Percentiles rank a stretch among this genome's conserved stretches.
Evolutionary conservation across 2,329 filamentous ascomycete species (phyloP).

Genomic region (Penicillium sp.): DNA sequence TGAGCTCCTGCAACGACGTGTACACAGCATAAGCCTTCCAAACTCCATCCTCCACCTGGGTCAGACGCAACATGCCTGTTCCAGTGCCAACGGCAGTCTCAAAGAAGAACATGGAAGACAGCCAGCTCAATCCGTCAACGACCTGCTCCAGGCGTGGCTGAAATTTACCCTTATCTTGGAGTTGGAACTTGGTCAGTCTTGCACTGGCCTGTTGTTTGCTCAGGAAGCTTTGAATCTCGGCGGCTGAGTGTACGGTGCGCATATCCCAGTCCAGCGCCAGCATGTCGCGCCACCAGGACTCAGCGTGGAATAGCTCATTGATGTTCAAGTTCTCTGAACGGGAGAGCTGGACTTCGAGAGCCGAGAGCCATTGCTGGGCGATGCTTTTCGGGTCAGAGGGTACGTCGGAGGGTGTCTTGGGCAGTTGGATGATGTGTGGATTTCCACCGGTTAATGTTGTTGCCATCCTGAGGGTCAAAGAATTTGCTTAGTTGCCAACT

Average conservation of each 20-base stretch:
- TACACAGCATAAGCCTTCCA: constrained; percentile 44
- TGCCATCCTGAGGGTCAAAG: constrained; percentile 10
- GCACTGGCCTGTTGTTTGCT: constrained; percentile 24
- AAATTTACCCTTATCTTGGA: constrained; percentile 35
- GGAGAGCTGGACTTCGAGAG: constrained; percentile 26
- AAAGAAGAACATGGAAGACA: constrained; percentile 42
- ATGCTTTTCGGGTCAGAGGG: constrained; percentile 26
- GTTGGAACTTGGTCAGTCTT: constrained; percentile 29
- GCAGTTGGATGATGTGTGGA: constrained; percentile 33
- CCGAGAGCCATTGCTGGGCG: constrained; percentile 35
- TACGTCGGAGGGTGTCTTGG: constrained; percentile 22
- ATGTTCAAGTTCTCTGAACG: constrained; percentile 17
- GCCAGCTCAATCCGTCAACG: constrained; percentile 33
- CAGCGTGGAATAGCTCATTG: constrained; percentile 32
- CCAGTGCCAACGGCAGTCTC: constrained; percentile 39
- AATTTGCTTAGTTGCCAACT: background rate
- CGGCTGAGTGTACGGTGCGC: constrained; percentile 34
- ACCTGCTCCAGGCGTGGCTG: constrained; percentile 30
- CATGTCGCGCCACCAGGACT: constrained; percentile 45
- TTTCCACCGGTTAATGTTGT: constrained; percentile 25
- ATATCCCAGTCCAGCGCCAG: constrained; percentile 43
- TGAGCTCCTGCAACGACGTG: constrained; percentile 39
- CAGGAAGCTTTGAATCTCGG: constrained; percentile 34
- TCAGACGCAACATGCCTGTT: constrained; percentile 38
- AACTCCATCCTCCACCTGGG: constrained; percentile 24